Conservation (phyloP, 345 rosid genomes). For the Camelina hispida region DNA sequence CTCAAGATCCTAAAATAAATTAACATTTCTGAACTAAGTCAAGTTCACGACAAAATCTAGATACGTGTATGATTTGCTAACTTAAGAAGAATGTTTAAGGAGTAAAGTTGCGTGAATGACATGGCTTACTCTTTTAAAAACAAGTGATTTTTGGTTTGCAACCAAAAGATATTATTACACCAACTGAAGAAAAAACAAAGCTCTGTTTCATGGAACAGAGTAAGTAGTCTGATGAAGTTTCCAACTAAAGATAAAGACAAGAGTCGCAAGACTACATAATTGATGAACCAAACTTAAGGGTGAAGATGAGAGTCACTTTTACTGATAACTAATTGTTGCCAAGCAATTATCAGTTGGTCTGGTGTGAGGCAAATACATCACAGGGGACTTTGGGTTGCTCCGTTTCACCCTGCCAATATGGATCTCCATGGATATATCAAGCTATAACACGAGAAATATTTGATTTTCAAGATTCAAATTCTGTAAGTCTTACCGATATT, state of each 20-base stretch:
- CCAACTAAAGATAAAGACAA: not conserved
- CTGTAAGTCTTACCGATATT: conserved; percentile 44
- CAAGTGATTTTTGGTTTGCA: not conserved
- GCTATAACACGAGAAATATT: not conserved
- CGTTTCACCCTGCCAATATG: conserved; percentile 40
- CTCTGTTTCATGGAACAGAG: conserved; percentile 41
- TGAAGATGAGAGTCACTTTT: conserved; percentile 20
- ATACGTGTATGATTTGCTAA: not conserved
- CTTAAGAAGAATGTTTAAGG: not conserved
- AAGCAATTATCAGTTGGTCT: conserved; percentile 49
- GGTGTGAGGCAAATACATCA: conserved; percentile 45
- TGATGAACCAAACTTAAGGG: not conserved
- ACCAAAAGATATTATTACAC: not conserved
- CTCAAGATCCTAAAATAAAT: not conserved
- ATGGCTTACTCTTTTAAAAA: not conserved
- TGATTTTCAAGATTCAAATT: conserved; percentile 1
- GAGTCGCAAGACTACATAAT: not conserved
- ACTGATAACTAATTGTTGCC: conserved; percentile 45
- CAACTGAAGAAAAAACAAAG: not conserved
- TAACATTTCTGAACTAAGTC: not conserved
- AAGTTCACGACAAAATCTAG: not conserved
- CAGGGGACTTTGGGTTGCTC: conserved; percentile 39
- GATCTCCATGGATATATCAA: not conserved
- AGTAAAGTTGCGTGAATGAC: not conserved
- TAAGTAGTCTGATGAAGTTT: conserved; percentile 5